Evolutionary conservation across 2,329 filamentous ascomycete genomes (phyloP).

Genomic region (Botrytis cinerea): DNA sequence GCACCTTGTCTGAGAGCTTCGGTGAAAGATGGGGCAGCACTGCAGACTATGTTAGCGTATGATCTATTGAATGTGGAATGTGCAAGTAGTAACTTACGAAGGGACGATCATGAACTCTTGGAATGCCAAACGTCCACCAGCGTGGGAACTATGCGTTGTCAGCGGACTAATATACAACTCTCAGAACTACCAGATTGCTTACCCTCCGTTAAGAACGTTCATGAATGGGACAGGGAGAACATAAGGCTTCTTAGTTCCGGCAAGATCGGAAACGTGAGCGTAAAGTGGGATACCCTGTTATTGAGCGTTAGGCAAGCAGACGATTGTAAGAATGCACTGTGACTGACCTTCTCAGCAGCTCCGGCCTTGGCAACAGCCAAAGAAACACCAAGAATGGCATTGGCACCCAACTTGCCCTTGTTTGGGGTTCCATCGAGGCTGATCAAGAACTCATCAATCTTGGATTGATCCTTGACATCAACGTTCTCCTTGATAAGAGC

Average conservation of each 20-base stretch:
- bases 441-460: conserved; percentile 82
- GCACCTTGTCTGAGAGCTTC: conserved; percentile 96
- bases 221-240: conserved; percentile 90
- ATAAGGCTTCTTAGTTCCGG: conserved; percentile 88
- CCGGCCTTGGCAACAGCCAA: conserved; percentile 85
- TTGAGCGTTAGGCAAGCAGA: conserved; percentile 17
- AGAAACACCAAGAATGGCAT: conserved; percentile 83
- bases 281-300: conserved; percentile 75
- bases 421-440: conserved; percentile 81
- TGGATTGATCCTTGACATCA: conserved; percentile 84
- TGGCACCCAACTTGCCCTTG: conserved; percentile 87
- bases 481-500: conserved; percentile 79
- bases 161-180: conserved; percentile 23
- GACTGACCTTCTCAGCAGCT: conserved; percentile 76
- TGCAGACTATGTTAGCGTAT: conserved; percentile 41
- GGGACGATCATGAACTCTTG: conserved; percentile 97
- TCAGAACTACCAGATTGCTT: conserved; percentile 23
- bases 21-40: conserved; percentile 83
- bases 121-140: conserved; percentile 92
- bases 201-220: conserved; percentile 83
- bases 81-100: conserved; percentile 54
- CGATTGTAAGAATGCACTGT: background rate
- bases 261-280: conserved; percentile 82
- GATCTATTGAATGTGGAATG: conserved; percentile 3
- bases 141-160: conserved; percentile 71